Percentiles rank a stretch among this genome's conserved stretches.
phyloP scores from a whole-genome alignment of 1,139 yeast species.

The Blastobotrys capitulatus region DNA sequence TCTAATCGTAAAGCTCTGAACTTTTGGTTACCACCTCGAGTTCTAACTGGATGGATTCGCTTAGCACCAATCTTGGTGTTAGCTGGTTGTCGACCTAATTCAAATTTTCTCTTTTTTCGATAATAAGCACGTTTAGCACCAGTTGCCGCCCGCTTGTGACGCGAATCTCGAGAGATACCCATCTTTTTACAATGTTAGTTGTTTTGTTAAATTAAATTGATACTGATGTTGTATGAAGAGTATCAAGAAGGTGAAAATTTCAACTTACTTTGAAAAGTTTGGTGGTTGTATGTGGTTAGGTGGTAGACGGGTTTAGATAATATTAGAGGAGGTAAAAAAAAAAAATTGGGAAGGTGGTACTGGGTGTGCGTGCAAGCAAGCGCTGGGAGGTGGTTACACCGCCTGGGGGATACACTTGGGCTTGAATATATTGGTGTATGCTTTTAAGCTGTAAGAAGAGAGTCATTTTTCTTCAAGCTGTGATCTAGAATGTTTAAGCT shows the following conservation, averaged over 20 bases:
- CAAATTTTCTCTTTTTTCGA: constrained; percentile 99
- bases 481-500: too few species aligned
- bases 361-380: neutral
- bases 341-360: too few species aligned
- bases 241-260: neutral
- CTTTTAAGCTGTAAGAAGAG: too few species aligned
- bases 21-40: constrained; percentile 99
- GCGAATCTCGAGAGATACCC: constrained; percentile 99
- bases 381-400: too few species aligned
- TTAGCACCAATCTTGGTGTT: constrained; percentile 98
- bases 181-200: constrained; percentile 38
- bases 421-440: too few species aligned
- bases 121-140: constrained; percentile 99
- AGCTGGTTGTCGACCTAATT: constrained; percentile 99
- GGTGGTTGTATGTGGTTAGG: neutral
- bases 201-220: neutral
- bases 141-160: constrained; percentile 99
- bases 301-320: neutral
- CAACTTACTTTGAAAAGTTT: constrained; percentile 1
- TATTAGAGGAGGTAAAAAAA: neutral
- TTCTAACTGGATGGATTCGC: constrained; percentile 98
- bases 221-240: neutral
- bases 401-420: too few species aligned
- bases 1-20: constrained; percentile 99
- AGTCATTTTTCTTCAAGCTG: too few species aligned